These are phyloP conservation scores for Dactylellina haptotyla DNA, from an alignment of 2,329 filamentous ascomycete genomes.

Conservation along the genomic window DNA sequence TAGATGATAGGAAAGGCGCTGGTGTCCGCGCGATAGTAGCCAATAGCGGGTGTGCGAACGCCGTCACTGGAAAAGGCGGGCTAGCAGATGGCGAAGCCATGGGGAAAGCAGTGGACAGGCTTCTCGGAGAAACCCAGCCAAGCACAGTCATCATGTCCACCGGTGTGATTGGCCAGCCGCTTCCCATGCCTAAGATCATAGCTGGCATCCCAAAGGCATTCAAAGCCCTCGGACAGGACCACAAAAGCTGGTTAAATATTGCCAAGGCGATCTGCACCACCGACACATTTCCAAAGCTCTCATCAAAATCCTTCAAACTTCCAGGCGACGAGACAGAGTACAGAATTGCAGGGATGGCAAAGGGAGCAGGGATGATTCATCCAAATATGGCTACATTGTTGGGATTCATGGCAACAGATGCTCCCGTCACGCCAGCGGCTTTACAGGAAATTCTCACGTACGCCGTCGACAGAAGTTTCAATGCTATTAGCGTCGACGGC, in stretches of 20 bases:
- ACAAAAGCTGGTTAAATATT: slow-evolving; percentile 85
- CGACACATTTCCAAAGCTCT: slow-evolving; percentile 96
- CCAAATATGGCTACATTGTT: slow-evolving; percentile 98
- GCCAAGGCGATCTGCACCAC: slow-evolving; percentile 97
- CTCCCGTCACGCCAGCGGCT: slow-evolving; percentile 74
- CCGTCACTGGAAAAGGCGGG: slow-evolving; percentile 90
- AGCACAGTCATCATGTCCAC: slow-evolving; percentile 97
- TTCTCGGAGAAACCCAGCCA: slow-evolving; percentile 64
- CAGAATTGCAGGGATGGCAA: slow-evolving; percentile 91
- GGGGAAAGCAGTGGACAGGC: slow-evolving; percentile 78
- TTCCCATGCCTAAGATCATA: slow-evolving; percentile 91
- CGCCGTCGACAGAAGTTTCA: slow-evolving; percentile 87
- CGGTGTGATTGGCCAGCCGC: slow-evolving; percentile 92
- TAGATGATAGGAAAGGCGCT: slow-evolving; percentile 73
- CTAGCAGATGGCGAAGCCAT: slow-evolving; percentile 87
- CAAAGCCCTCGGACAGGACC: slow-evolving; percentile 74
- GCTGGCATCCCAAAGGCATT: slow-evolving; percentile 81
- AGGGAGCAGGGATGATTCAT: slow-evolving; percentile 98
- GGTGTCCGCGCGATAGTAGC: slow-evolving; percentile 84
- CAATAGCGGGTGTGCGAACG: slow-evolving; percentile 97
- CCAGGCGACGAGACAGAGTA: slow-evolving; percentile 83
- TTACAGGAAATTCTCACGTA: slow-evolving; percentile 76
- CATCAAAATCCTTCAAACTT: slow-evolving; percentile 83
- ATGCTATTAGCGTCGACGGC: slow-evolving; percentile 95
- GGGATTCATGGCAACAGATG: slow-evolving; percentile 90